Percentiles rank a stretch among this genome's conserved stretches.
These are phyloP conservation scores for Colletotrichum gigasporum DNA, from an alignment of 2,329 filamentous ascomycete genomes.

Conservation along the genomic window DNA sequence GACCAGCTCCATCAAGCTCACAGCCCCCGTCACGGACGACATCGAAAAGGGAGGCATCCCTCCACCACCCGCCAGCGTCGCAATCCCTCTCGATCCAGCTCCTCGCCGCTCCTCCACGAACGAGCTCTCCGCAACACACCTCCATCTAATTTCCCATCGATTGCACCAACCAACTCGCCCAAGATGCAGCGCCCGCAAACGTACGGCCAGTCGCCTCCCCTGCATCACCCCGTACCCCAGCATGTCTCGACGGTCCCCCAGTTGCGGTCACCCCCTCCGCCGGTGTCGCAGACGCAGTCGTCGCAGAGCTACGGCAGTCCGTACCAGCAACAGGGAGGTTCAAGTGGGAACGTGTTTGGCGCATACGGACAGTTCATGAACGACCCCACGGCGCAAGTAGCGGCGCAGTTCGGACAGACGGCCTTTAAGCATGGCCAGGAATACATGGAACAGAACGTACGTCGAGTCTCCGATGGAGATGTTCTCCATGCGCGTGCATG, in stretches of 20 bases:
- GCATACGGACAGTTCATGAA: conserved; percentile 94
- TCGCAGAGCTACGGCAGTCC: conserved; percentile 74
- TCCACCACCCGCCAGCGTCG: conserved; percentile 1
- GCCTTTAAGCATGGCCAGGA: conserved; percentile 93
- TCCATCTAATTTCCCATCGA: not conserved
- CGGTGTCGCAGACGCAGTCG: conserved; percentile 74
- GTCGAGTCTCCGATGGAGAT: conserved; percentile 39
- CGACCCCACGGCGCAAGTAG: conserved; percentile 94
- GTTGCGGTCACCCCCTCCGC: conserved; percentile 91
- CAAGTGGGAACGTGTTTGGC: conserved; percentile 66
- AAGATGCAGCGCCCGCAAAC: conserved; percentile 85
- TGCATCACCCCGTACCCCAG: conserved; percentile 97
- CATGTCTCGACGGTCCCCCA: conserved; percentile 98
- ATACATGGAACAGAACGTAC: conserved; percentile 93
- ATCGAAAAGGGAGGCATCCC: conserved; percentile 25
- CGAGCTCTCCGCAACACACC: too few species aligned
- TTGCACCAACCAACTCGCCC: conserved; percentile 29
- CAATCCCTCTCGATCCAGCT: not conserved
- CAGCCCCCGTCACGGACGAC: conserved; percentile 23
- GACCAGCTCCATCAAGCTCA: conserved; percentile 28
- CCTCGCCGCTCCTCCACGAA: not conserved
- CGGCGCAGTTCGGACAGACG: conserved; percentile 91
- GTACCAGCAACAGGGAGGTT: conserved; percentile 73
- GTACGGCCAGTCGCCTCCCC: conserved; percentile 89
- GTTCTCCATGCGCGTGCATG: not conserved